Percentiles rank a stretch among this genome's conserved stretches.
Conservation (phyloP, 257 asterid genomes). For the Leptodermis oblonga region DNA sequence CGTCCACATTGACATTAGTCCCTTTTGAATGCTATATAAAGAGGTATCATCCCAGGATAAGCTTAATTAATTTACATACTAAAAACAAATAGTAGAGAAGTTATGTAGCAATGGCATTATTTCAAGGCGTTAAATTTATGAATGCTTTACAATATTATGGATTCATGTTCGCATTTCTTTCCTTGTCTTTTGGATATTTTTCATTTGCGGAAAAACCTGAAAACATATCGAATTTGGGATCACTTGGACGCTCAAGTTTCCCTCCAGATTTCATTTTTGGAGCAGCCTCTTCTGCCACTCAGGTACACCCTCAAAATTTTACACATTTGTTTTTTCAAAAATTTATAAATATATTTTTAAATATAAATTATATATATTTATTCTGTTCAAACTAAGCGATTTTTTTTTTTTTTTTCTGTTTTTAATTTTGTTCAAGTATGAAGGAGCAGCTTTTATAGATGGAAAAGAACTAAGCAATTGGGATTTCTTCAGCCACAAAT, state of each 20-base stretch:
- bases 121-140: no score
- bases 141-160: no score
- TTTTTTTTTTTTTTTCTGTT: no score
- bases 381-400: background rate
- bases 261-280: constrained; percentile 19
- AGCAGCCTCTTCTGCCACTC: constrained; percentile 21
- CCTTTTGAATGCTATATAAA: no score
- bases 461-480: constrained; percentile 27
- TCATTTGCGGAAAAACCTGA: background rate
- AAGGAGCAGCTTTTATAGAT: constrained; percentile 18
- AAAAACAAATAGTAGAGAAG: no score
- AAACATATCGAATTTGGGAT: background rate
- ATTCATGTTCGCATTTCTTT: background rate
- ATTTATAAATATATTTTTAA: no score
- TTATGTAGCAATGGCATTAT: background rate
- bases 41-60: no score
- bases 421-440: constrained; percentile 4
- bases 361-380: no score
- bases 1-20: no score
- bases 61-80: no score
- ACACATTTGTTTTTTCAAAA: background rate
- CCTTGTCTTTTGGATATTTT: background rate
- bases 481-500: constrained; percentile 16
- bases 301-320: background rate
- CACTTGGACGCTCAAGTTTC: constrained; percentile 1